Evolutionary conservation across 2,329 filamentous ascomycete genomes (phyloP).

Genomic region (Epichloe gansuensis): DNA sequence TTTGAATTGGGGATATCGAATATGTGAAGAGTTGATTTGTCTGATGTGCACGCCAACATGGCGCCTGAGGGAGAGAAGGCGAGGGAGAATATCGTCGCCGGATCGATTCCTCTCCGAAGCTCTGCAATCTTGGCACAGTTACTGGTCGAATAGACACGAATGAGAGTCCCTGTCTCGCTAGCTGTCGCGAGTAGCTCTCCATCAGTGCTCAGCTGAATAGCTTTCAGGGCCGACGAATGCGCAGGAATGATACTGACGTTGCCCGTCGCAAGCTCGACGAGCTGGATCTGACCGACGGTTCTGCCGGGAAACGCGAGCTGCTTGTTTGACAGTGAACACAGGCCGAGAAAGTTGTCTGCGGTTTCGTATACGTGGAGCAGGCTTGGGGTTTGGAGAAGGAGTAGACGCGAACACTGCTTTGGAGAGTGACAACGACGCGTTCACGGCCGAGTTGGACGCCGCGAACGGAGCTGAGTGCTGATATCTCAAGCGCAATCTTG

Average conservation of each 20-base stretch:
- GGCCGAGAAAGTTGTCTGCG: constrained; percentile 66
- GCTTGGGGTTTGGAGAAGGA: constrained; percentile 61
- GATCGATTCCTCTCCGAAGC: constrained; percentile 78
- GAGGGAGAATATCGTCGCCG: constrained; percentile 75
- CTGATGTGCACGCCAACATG: constrained; percentile 81
- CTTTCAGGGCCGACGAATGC: constrained; percentile 67
- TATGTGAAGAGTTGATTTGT: constrained; percentile 91
- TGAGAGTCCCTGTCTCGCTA: constrained; percentile 79
- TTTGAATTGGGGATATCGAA: constrained; percentile 66
- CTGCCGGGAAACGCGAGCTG: constrained; percentile 78
- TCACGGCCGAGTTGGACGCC: constrained; percentile 66
- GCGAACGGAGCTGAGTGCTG: constrained; percentile 68
- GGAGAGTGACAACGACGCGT: constrained; percentile 67
- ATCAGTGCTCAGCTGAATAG: constrained; percentile 68
- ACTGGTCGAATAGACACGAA: constrained; percentile 71
- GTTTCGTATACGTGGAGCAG: constrained; percentile 73
- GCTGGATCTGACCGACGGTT: constrained; percentile 75
- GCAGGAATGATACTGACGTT: constrained; percentile 92
- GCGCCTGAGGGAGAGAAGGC: constrained; percentile 73
- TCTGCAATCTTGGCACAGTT: constrained; percentile 76
- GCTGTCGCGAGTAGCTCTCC: constrained; percentile 78
- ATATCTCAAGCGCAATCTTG: constrained; percentile 61
- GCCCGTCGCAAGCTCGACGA: constrained; percentile 64
- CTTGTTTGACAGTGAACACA: constrained; percentile 65
- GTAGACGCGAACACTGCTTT: constrained; percentile 74